Base-by-base conservation (phyloP, 805 yeast genomes). In the Grigorovia yakushimaensis region DNA sequence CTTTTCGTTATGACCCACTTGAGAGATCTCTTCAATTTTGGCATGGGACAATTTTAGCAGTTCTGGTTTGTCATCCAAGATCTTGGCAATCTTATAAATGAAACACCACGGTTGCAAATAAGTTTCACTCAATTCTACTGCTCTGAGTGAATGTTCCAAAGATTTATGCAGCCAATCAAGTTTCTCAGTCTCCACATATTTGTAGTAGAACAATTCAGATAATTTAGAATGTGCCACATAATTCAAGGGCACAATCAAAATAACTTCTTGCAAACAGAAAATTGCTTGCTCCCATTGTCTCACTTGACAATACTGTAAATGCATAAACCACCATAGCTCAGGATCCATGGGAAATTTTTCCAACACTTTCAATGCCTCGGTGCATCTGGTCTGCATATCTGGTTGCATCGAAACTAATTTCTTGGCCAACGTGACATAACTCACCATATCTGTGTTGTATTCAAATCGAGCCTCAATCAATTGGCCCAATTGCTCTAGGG, bases 61-160 rank as follows among this genome's bases (percentile, higher is more conserved):
- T 13, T 56, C 50, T 49, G 68, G 51, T 21, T 54, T 57, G 27
- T 53, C 53, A 22, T 51, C 53, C 35, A 68, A 39, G 45, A 61
- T 59, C 30, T 54, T 47, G 4, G 70, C 50, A 2, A 76, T 61
- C 10, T 72, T 56, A 39, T 70, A 71, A 2, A 85, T 65, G 1
- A 91, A 89, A 33, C 76, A 62, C 95, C 95, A 89, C 15, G 87
- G 84, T 53, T 87, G 73, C 19, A 76, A 65, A 60, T 78, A 84
- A 30, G 71, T 69, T 41, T 82, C 84, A 56, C 87, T 81, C 37
- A 89, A 69, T 63, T 93, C 98, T 5, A 88, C 80, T 8, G 88
- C 67, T 53, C 94, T 76, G 46, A 82, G 66, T 53, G 77, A 84
- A 57, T 78, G 74, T 54, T 80, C 70, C 13, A 66, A 64, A 43